Evolutionary conservation across 2,329 filamentous ascomycete species (phyloP).

Genomic region (Ophiostoma triangulosporum): DNA sequence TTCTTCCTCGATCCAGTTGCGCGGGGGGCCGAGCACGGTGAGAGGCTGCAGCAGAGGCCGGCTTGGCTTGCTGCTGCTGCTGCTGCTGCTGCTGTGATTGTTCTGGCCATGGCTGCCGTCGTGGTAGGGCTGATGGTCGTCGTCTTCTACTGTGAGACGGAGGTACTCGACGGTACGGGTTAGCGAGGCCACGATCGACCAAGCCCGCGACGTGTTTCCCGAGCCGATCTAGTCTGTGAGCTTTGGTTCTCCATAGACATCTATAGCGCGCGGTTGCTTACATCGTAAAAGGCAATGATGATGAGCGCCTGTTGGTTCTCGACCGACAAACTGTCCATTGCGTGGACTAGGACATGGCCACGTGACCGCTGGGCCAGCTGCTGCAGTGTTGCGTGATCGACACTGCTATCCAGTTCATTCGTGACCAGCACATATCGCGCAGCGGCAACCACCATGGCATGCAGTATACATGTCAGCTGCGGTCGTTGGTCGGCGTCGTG

Average conservation of each 20-base stretch:
- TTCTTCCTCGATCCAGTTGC: conserved; percentile 21
- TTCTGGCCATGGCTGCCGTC: not conserved
- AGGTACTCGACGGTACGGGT: conserved; percentile 25
- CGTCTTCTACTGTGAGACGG: conserved; percentile 23
- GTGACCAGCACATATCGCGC: not conserved
- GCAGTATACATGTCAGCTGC: conserved; percentile 20
- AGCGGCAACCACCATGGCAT: conserved; percentile 21
- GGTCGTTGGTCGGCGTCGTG: conserved; percentile 15
- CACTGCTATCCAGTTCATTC: conserved; percentile 10
- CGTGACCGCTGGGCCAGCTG: conserved; percentile 4
- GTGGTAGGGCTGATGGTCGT: conserved; percentile 5
- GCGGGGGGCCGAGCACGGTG: conserved; percentile 16
- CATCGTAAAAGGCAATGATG: conserved; percentile 23
- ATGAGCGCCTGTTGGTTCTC: conserved; percentile 23
- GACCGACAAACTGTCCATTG: conserved; percentile 20
- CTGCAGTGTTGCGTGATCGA: conserved; percentile 14
- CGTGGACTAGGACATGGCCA: conserved; percentile 18
- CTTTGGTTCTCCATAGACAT: conserved; percentile 9
- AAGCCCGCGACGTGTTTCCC: conserved; percentile 17
- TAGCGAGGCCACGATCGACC: conserved; percentile 24
- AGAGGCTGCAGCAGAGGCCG: conserved; percentile 17
- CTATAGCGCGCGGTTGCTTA: conserved; percentile 16
- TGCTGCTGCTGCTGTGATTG: not conserved
- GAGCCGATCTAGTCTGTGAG: conserved; percentile 15
- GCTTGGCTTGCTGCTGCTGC: not conserved